Evolutionary conservation across 2,329 filamentous ascomycete genomes (phyloP), one percentile per base, ranked within the genome.

Genomic region (Apiospora arundinis): DNA sequence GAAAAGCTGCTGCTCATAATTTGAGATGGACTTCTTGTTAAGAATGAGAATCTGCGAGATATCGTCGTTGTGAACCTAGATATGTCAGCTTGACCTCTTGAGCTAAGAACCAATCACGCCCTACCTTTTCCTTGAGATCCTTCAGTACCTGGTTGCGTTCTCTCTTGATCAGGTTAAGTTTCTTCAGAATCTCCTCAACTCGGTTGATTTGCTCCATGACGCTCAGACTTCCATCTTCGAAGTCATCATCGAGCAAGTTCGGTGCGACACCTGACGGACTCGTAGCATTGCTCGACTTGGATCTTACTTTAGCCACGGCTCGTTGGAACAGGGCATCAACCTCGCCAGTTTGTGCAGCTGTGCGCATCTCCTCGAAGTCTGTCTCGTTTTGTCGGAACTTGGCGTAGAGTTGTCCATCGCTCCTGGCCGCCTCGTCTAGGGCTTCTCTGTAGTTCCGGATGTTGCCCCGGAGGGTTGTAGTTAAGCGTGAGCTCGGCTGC

Each of bases 41-140:
- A 99, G 85, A 70, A 99, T 99, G 72, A 99, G 87, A 16, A 98
- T 95, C 78, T 97, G 96, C 6, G 95, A 98, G 74, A 99, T 99
- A 78, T 99, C 97, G 78, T 99, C 97, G 75, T 93, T 94, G 82
- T 97, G 95, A 69, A 95, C 92, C 95, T 98, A 69, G 12, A 18
- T 40, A 40, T 63, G 56, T 63, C 56, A 63, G 56, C 56, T 4
- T 5, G 9, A 6, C 21, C 32, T 40, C 21, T 40, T 12, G 18
- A 12, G 1, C 3, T n/a, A 40, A 1, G 3, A 12, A 23, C 12
- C 9, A 40, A 5, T n/a, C 32, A 18, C 18, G 7, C 8, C 87
- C 77, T 82, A 97, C 96, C 91, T 97, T 98, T 75, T 98, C 95
- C 82, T 99, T 99, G 76, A 99, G 86, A 82, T 99, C 96, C 81